Percentiles rank a stretch among this genome's conserved stretches.
Evolutionary conservation across 129 eudicot genomes (phyloP).

Genomic region (sunflower (Helianthus annuus)): DNA sequence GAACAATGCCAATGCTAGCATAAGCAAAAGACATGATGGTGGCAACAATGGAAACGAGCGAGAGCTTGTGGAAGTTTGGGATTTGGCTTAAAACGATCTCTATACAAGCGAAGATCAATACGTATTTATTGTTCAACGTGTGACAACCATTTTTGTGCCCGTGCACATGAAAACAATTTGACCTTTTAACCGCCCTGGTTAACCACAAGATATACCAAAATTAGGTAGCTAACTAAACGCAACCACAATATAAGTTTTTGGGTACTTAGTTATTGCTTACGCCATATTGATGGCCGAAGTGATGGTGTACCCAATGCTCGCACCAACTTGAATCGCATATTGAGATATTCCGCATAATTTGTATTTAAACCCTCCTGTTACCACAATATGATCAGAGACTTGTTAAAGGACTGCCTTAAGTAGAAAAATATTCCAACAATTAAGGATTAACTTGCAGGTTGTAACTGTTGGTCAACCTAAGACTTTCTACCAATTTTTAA

Average conservation of each 20-base stretch:
- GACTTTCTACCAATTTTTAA: no score
- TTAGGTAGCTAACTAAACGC: background rate
- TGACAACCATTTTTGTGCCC: conserved; percentile 46
- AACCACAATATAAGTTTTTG: background rate
- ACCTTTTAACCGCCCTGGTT: conserved; percentile 64
- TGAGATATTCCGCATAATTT: conserved; percentile 76
- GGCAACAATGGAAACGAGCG: conserved; percentile 72
- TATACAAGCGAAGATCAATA: conserved; percentile 50
- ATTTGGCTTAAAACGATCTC: conserved; percentile 71
- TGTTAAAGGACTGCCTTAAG: background rate
- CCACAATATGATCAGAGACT: conserved; percentile 20
- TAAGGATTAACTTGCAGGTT: no score
- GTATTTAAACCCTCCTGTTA: conserved; percentile 66
- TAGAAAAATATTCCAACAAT: background rate
- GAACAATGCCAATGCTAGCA: conserved; percentile 68
- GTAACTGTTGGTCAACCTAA: no score
- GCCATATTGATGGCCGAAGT: conserved; percentile 83
- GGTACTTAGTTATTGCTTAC: conserved; percentile 38
- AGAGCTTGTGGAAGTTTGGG: conserved; percentile 72
- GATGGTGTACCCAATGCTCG: conserved; percentile 74
- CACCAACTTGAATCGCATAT: conserved; percentile 67
- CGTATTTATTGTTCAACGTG: conserved; percentile 42
- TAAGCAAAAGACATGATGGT: conserved; percentile 83
- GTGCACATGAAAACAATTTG: conserved; percentile 68
- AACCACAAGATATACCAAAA: conserved; percentile 10